These are phyloP conservation scores for Coemansia erecta DNA, from an alignment of 192 early-diverging fungal genomes.

Conservation along the genomic window DNA sequence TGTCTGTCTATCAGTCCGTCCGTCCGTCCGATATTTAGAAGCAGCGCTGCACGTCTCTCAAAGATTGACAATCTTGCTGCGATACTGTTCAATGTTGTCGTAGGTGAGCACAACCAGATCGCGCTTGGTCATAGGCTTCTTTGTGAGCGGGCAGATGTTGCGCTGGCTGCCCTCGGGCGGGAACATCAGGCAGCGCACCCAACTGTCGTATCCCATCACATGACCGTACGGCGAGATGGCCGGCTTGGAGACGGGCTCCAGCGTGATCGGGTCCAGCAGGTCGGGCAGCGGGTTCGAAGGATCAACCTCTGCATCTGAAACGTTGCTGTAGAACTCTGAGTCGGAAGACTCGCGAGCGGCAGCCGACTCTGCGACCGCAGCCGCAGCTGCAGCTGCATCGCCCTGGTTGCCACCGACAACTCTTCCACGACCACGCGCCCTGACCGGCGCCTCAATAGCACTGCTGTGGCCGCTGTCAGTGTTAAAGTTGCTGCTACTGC, in stretches of 20 bases:
- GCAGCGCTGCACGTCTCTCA: no score
- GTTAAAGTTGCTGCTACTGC: slow-evolving; percentile 36
- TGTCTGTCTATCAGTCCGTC: no score
- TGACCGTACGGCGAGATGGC: slow-evolving; percentile 95
- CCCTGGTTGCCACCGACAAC: neutral
- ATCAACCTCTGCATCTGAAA: slow-evolving; percentile 30
- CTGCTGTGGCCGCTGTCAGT: slow-evolving; percentile 46
- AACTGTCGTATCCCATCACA: slow-evolving; percentile 85
- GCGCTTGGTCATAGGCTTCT: slow-evolving; percentile 88
- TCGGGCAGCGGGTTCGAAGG: slow-evolving; percentile 83
- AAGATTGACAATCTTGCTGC: slow-evolving; percentile 66
- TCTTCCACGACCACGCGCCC: neutral
- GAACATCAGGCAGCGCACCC: slow-evolving; percentile 80
- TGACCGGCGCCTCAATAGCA: slow-evolving; percentile 30
- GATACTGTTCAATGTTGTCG: slow-evolving; percentile 81
- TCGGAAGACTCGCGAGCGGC: slow-evolving; percentile 70
- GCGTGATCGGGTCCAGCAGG: slow-evolving; percentile 91
- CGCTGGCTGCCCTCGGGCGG: slow-evolving; percentile 70
- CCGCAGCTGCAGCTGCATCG: slow-evolving; percentile 52
- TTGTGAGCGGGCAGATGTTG: slow-evolving; percentile 92
- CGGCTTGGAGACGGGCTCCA: slow-evolving; percentile 86
- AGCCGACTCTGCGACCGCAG: slow-evolving; percentile 50
- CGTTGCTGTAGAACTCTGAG: slow-evolving; percentile 22
- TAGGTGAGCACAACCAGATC: slow-evolving; percentile 77
- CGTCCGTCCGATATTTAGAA: no score